Evolutionary conservation across 805 yeast species (phyloP).

Genomic region (Candida germanica): DNA sequence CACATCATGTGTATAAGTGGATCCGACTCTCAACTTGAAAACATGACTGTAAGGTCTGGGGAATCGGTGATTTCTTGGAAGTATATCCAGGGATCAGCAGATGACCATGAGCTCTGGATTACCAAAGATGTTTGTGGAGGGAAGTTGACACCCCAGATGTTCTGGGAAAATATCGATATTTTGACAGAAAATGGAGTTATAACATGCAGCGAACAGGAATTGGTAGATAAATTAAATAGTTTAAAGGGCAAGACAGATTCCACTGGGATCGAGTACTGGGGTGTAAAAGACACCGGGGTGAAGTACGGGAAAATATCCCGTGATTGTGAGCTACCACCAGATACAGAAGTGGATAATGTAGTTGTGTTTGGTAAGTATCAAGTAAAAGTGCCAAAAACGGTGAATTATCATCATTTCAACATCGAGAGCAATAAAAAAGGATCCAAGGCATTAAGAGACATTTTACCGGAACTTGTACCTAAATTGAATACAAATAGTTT

Average conservation of each 20-base stretch:
- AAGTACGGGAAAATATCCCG: conserved; percentile 23
- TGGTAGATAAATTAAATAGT: conserved; percentile 16
- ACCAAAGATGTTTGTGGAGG: conserved; percentile 38
- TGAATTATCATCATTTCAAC: conserved; percentile 14
- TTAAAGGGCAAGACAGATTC: conserved; percentile 6
- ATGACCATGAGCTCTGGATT: conserved; percentile 86
- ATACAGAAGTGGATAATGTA: conserved; percentile 14
- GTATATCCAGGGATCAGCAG: conserved; percentile 93
- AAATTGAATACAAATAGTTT: conserved; percentile 18
- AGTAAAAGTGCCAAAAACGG: conserved; percentile 8
- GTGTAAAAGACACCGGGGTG: conserved; percentile 22
- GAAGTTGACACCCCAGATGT: conserved; percentile 44
- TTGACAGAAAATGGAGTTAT: conserved; percentile 12
- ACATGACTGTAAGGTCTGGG: conserved; percentile 3
- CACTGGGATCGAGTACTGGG: conserved; percentile 9
- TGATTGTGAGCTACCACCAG: conserved; percentile 11
- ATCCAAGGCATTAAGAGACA: conserved; percentile 53
- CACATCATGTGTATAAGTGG: conserved; percentile 12
- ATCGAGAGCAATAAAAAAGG: conserved; percentile 55
- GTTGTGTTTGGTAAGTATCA: conserved; percentile 21
- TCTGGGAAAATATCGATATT: conserved; percentile 19
- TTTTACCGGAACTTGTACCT: conserved; percentile 43
- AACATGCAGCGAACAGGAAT: conserved; percentile 18
- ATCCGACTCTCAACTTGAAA: conserved; percentile 8
- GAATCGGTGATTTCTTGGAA: conserved; percentile 17